Base-by-base conservation (phyloP, 1,284 basidiomycete genomes). In the Porodaedalea pini region DNA sequence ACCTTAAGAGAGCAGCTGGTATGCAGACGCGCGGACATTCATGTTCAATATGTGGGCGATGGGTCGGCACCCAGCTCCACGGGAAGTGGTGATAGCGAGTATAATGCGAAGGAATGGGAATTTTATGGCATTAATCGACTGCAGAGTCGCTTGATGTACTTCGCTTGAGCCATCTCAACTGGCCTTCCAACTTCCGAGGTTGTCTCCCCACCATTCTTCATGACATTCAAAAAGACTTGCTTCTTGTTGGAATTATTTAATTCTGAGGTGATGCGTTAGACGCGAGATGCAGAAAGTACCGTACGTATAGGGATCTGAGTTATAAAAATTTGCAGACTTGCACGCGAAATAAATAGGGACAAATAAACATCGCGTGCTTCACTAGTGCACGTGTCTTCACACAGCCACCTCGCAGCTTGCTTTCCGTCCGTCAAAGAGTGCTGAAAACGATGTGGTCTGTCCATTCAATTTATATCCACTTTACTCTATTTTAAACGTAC, bases 11-110 rank as follows among this genome's bases (percentile, higher is more conserved):
- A 21, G 17, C 19, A 60, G 58, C 43, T 56, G 4, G 54, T 51
- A 19, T 60, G 58, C 34, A 19, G n/a, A 17, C 54, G 58, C 39
- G 54, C 58, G n/a, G 43, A 56, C 25, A 60, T 60, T 41, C 54
- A 60, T 27, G 23, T 60, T 2, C 47, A 49, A 15, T 51, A 36
- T 21, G 45, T 8, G 10, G 56, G 39, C 31, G 19, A 39, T 31
- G 52, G 37, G 25, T 50, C 52, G 11, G 21, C 11, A 8, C 36
- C 51, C 3, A 43, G 37, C 11, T 27, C 36, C 29, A 31, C 17
- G 8, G 51, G 37, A 21, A 41, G 37, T 6, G 23, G 32, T 6
- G 36, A 31, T 25, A n/a, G 6, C 25, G 56, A 39, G 37, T 56
- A 50, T 27, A 49, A 39, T 0, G 34, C 21, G 27, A 19, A 53